These are phyloP conservation scores for Zoysia matrella DNA, from an alignment of 202 grass and related monocot species.

Conservation along the genomic window DNA sequence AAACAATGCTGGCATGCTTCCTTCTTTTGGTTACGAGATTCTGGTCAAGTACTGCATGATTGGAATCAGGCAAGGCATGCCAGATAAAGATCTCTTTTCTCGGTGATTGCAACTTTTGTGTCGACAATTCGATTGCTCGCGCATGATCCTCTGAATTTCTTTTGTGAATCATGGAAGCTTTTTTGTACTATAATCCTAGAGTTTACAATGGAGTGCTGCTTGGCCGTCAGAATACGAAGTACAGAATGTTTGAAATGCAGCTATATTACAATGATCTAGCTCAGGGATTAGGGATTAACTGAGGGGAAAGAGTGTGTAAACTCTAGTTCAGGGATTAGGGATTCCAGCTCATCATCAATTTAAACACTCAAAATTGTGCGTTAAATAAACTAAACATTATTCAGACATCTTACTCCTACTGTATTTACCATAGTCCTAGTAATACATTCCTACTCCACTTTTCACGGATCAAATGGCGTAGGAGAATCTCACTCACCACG, in stretches of 20 bases:
- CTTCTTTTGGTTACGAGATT: conserved; percentile 39
- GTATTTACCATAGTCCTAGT: not conserved
- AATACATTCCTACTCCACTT: not conserved
- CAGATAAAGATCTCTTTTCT: conserved; percentile 27
- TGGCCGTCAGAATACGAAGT: too few relatives aligned
- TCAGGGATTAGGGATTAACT: too few relatives aligned
- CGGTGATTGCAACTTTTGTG: conserved; percentile 1
- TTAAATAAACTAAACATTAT: not conserved
- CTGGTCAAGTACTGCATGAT: conserved; percentile 54
- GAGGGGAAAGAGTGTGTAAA: too few relatives aligned
- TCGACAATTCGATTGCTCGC: not conserved
- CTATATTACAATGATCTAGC: too few relatives aligned
- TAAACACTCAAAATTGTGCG: not conserved
- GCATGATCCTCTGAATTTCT: not conserved
- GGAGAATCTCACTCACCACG: conserved; percentile 40
- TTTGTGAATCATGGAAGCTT: not conserved
- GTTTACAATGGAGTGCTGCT: too few relatives aligned
- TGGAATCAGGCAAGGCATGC: conserved; percentile 28
- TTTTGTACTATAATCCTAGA: too few relatives aligned
- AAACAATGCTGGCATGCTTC: conserved; percentile 41
- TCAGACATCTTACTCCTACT: not conserved
- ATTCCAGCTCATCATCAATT: too few relatives aligned
- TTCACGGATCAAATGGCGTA: conserved; percentile 9
- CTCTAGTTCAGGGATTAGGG: too few relatives aligned
- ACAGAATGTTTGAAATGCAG: not conserved